phyloP scores from a whole-genome alignment of 2,329 filamentous ascomycete genomes.

The Alternaria arbusti region DNA sequence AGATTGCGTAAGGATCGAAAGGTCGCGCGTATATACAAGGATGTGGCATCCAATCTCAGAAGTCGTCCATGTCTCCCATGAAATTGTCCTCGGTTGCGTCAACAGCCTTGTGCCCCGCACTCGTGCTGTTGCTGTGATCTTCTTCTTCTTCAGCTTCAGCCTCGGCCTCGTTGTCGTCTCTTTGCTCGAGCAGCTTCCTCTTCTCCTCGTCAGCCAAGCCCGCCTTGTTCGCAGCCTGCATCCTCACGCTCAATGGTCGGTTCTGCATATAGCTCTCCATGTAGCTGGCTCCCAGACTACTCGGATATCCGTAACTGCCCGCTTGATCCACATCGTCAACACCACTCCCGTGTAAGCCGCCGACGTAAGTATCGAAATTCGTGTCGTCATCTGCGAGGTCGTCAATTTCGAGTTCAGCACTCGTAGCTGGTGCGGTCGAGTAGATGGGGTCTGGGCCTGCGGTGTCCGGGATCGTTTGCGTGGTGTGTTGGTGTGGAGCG shows the following conservation, averaged over 20 bases:
- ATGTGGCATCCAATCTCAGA: slow-evolving; percentile 20
- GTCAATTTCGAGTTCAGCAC: slow-evolving; percentile 16
- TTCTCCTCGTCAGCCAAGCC: slow-evolving; percentile 34
- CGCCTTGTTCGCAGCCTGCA: slow-evolving; percentile 42
- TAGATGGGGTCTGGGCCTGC: slow-evolving; percentile 32
- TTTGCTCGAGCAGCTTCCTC: slow-evolving; percentile 18
- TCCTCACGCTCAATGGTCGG: slow-evolving; percentile 44
- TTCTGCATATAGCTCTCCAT: slow-evolving; percentile 48
- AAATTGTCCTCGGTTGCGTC: slow-evolving; percentile 6
- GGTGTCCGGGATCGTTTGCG: slow-evolving; percentile 22
- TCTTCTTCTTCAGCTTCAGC: background rate
- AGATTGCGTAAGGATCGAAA: background rate
- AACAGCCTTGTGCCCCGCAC: background rate
- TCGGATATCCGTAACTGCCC: slow-evolving; percentile 45
- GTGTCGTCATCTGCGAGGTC: slow-evolving; percentile 22
- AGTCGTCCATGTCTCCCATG: slow-evolving; percentile 45
- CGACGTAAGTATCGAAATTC: slow-evolving; percentile 45
- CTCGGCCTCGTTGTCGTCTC: slow-evolving; percentile 11
- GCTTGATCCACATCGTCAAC: slow-evolving; percentile 45
- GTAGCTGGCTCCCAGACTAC: slow-evolving; percentile 44
- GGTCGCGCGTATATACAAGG: slow-evolving; percentile 13
- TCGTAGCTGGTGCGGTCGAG: slow-evolving; percentile 3
- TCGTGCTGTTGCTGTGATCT: background rate
- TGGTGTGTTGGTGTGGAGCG: slow-evolving; percentile 2
- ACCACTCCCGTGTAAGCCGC: slow-evolving; percentile 42